These are phyloP conservation scores for Fusarium algeriense DNA, from an alignment of 2,329 filamentous ascomycete species.

Conservation along the genomic window DNA sequence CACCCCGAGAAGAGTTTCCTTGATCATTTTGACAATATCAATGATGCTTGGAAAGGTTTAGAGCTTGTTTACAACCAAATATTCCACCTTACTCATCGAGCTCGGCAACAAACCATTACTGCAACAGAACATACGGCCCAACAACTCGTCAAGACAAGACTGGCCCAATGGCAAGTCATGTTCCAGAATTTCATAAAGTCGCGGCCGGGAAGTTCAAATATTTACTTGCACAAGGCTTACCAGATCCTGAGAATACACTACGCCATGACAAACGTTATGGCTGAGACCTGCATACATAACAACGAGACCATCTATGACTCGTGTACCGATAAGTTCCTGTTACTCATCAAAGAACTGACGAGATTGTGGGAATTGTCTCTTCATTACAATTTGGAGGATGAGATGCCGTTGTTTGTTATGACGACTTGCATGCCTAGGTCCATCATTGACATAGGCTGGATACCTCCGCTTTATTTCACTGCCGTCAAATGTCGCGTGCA, in stretches of 20 bases:
- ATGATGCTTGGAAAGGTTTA: slow-evolving; percentile 38
- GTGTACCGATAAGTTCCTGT: slow-evolving; percentile 49
- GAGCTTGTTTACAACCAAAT: slow-evolving; percentile 40
- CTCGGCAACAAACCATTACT: slow-evolving; percentile 13
- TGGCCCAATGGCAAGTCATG: slow-evolving; percentile 41
- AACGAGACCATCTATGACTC: slow-evolving; percentile 55
- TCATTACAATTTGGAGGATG: slow-evolving; percentile 11
- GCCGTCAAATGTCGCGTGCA: slow-evolving; percentile 61
- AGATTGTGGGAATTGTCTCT: slow-evolving; percentile 22
- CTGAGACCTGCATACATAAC: slow-evolving; percentile 49
- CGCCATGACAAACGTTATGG: slow-evolving; percentile 59
- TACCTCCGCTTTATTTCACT: slow-evolving; percentile 59
- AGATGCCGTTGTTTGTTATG: slow-evolving; percentile 21
- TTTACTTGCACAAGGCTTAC: slow-evolving; percentile 37
- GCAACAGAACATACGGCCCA: slow-evolving; percentile 14
- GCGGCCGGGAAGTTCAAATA: slow-evolving; percentile 22
- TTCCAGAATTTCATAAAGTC: slow-evolving; percentile 43
- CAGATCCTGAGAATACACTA: slow-evolving; percentile 55
- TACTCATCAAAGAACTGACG: slow-evolving; percentile 47
- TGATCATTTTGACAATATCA: slow-evolving; percentile 22
- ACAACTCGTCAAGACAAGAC: slow-evolving; percentile 25
- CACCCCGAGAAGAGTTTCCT: background rate
- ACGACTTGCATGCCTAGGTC: slow-evolving; percentile 49
- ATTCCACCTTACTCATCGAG: slow-evolving; percentile 35
- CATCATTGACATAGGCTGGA: slow-evolving; percentile 58